These are phyloP conservation scores for Leptographium galeiforme DNA, from an alignment of 2,329 filamentous ascomycete genomes.

Conservation along the genomic window DNA sequence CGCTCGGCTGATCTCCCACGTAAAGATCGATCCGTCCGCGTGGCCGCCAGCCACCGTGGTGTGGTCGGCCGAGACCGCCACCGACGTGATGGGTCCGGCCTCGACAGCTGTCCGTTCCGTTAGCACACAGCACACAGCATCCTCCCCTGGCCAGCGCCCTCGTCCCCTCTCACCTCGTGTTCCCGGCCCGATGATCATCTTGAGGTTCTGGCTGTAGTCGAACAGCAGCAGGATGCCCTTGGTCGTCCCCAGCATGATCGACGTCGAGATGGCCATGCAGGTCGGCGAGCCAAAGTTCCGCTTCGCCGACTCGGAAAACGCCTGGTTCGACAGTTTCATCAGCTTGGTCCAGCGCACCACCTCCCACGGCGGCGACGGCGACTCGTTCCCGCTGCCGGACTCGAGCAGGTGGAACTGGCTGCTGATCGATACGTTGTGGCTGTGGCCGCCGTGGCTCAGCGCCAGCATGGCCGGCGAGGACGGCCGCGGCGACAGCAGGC, in stretches of 20 bases:
- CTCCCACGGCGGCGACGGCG: slow-evolving; percentile 71
- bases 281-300: slow-evolving; percentile 88
- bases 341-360: slow-evolving; percentile 93
- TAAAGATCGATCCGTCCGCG: slow-evolving; percentile 83
- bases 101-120: slow-evolving; percentile 53
- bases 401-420: slow-evolving; percentile 47
- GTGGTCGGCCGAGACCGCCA: slow-evolving; percentile 89
- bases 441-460: slow-evolving; percentile 39
- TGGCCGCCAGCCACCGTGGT: slow-evolving; percentile 84
- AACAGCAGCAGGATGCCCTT: slow-evolving; percentile 93
- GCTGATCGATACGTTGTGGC: slow-evolving; percentile 62
- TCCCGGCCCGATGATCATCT: slow-evolving; percentile 83
- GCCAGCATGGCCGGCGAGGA: slow-evolving; percentile 57
- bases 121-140: not conserved
- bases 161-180: slow-evolving; percentile 57
- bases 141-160: too few species aligned
- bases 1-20: slow-evolving; percentile 81
- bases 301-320: slow-evolving; percentile 84
- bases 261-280: slow-evolving; percentile 75
- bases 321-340: slow-evolving; percentile 75
- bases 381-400: slow-evolving; percentile 12
- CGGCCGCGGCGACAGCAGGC: slow-evolving; percentile 48
- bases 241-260: slow-evolving; percentile 81
- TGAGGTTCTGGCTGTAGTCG: slow-evolving; percentile 92
- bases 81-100: slow-evolving; percentile 71